Evolutionary conservation across 169 alveolate species (phyloP), one percentile per base, ranked within the genome.

Genomic region (Plasmodium yoelii): DNA sequence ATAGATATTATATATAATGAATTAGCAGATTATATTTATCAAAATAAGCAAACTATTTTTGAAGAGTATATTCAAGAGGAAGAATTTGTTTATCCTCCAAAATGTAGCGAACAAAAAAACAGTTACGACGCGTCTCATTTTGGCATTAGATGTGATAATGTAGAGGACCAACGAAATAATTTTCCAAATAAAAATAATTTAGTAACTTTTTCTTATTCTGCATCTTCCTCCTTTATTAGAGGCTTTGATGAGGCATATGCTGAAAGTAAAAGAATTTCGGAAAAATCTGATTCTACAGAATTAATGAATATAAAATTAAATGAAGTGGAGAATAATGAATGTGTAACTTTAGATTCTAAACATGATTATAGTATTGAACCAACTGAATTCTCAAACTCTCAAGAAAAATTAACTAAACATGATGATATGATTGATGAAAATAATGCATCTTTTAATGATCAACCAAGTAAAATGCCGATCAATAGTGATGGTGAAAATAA

Each of bases 1-100:
- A 69, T 86, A 7, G 91, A 86, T 53, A 70, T 86, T 56, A 86
- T 86, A 44, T 86, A 69, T 42, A 86, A 86, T 24, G 91, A 86
- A 69, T 44, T 86, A 46, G 91, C 91, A 1, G 91, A 86, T 28
- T 63, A 56, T 13, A 86, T 86, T 1, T 69, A 69, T 49, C 61
- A 51, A 51, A 86, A 73, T n/a, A 68, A 49, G 55, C 19, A 26
- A 19, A 65, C 47, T 3, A 64, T 63, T 13, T 42, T n/a, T 34
- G 42, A 34, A 3, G 42, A 34, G 7, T 34, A 34, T 5, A 34
- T 34, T 1, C 42, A 3, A 34, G 46, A 15, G 13, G 53, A 65
- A 15, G n/a, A 26, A 61, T 61, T 18, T 51, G 60, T 2, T 13
- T 51, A 51, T 8, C 0, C 60, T 13, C 18, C 4, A 51, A 3